A percentile compares a stretch with the other conserved stretches of the same genome.
Conservation (phyloP, 805 yeast species). For the Tetrapisispora taiwanensis region DNA sequence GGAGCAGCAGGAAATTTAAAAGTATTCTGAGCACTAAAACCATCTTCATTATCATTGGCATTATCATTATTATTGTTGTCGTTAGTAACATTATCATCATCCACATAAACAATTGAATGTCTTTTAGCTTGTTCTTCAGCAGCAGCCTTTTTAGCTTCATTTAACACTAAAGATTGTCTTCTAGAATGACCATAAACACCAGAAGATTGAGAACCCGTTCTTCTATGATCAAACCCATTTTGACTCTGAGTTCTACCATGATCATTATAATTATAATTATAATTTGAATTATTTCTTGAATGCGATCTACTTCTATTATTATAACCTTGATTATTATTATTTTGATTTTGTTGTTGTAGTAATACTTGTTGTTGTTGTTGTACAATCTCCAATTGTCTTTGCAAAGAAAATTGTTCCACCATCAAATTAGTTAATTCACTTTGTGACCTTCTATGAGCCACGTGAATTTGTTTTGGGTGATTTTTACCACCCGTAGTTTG, state of each 20-base stretch:
- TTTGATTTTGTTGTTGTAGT: constrained; percentile 40
- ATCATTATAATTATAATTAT: constrained; percentile 5
- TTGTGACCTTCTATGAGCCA: constrained; percentile 97
- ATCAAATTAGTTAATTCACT: constrained; percentile 85
- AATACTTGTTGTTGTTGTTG: constrained; percentile 81
- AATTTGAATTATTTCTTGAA: constrained; percentile 30
- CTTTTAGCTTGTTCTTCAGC: constrained; percentile 79
- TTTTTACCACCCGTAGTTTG: constrained; percentile 22
- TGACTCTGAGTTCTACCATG: not conserved
- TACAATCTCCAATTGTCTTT: constrained; percentile 83
- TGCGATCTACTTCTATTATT: constrained; percentile 19
- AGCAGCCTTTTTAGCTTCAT: constrained; percentile 95
- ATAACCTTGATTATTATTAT: constrained; percentile 5
- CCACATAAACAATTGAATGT: constrained; percentile 18
- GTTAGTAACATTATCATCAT: constrained; percentile 9
- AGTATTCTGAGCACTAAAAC: not conserved
- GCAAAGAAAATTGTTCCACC: constrained; percentile 81
- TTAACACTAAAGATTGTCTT: constrained; percentile 84
- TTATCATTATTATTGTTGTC: too few species aligned
- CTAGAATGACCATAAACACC: constrained; percentile 62
- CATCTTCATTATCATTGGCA: not conserved
- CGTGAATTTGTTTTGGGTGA: constrained; percentile 59
- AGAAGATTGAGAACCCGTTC: constrained; percentile 38
- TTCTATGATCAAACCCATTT: constrained; percentile 31
- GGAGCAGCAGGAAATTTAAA: constrained; percentile 27